Evolutionary conservation across 2,329 filamentous ascomycete species (phyloP).

Genomic region (Arthroderma sp.): DNA sequence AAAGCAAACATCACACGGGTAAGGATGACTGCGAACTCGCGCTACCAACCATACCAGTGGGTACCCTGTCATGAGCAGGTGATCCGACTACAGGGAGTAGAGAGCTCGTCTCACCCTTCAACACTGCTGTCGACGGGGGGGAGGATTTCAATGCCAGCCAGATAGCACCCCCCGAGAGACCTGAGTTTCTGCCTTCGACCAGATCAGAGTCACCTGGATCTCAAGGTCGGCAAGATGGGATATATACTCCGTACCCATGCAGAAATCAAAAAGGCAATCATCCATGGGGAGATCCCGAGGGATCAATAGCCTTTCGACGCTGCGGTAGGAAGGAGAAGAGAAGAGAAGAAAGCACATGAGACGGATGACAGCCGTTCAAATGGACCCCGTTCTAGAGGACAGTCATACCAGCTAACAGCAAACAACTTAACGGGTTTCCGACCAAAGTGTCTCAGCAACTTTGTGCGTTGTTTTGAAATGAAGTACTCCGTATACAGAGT

Average conservation of each 20-base stretch:
- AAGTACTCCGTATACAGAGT: too few relatives aligned
- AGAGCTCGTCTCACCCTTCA: background rate
- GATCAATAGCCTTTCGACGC: background rate
- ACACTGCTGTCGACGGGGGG: background rate
- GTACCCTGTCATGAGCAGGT: constrained; percentile 1
- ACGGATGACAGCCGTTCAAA: too few relatives aligned
- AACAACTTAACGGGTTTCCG: too few relatives aligned
- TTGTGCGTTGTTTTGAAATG: too few relatives aligned
- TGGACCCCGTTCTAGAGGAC: too few relatives aligned
- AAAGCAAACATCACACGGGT: background rate
- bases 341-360: background rate
- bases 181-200: background rate
- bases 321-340: background rate
- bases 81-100: background rate
- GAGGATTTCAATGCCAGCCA: background rate
- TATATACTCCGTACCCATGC: background rate
- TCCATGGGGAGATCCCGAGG: background rate
- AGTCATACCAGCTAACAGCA: background rate
- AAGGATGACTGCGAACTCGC: background rate
- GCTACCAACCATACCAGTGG: background rate
- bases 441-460: too few relatives aligned
- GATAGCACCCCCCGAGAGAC: background rate
- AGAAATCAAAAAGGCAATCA: background rate
- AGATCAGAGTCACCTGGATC: background rate
- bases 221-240: background rate